Base-by-base conservation (phyloP, 2,329 filamentous ascomycete species). In the Arachnopeziza araneosa region DNA sequence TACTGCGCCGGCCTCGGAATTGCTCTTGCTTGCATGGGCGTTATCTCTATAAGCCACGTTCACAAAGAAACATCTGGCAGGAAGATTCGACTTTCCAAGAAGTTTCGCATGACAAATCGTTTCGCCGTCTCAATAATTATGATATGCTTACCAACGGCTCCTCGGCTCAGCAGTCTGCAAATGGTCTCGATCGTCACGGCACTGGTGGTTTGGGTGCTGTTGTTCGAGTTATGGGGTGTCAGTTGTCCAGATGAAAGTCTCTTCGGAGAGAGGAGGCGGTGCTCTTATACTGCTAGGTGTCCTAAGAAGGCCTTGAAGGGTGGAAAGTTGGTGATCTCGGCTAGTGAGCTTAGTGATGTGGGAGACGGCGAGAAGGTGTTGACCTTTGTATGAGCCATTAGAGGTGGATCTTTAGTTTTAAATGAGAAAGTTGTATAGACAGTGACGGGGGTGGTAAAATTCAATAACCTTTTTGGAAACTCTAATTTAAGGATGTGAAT, bases 1-100 rank as follows among this genome's bases (percentile, higher is more conserved):
- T 88, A 87, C 71, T 87, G 84, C 70, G 78, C 76, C n/a, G 85
- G 85, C 0, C 75, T 87, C 1, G 83, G 80, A 24, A 73, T 84
- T 17, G 77, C 83, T 0, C 72, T 87, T 5, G 68, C 79, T 12
- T 78, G 74, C 65, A 86, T 85, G 79, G 72, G 74, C 9, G 63
- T 81, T 56, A 85, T 87, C 54, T 79, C 82, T 1, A 67, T 79
- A 21, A 76, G 76, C 14, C 84, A 88, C 67, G 73, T 79, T 48
- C 84, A 87, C 73, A 83, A 82, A 63, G 75, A 77, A 22, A 26
- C 22, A 24, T 24, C 71, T 77, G 1, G 76, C 75, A 6, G 75
- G 12, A 30, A 82, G 1, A 61, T 65, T 12, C 66, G 69, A 1
- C 61, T 70, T 14, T 1, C 71, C 82, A 61, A 74, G 73, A 56